Percentiles rank a stretch among this genome's conserved stretches.
phyloP scores from a whole-genome alignment of 192 early-diverging fungal genomes.

The Coemansia asiatica region DNA sequence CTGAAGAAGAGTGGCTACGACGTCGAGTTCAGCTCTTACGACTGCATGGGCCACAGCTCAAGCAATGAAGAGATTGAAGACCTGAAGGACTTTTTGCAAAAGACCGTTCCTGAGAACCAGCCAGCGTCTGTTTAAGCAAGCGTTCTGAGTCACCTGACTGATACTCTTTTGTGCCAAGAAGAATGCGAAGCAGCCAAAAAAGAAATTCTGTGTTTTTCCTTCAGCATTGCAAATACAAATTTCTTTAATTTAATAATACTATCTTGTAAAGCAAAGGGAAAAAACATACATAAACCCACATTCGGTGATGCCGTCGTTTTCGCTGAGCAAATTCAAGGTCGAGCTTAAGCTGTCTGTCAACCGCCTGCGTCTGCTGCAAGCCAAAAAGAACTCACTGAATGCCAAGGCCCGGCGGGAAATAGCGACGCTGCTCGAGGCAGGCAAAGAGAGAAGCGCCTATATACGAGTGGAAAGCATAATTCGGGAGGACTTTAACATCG shows the following conservation, averaged over 20 bases:
- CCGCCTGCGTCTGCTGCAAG: constrained; percentile 84
- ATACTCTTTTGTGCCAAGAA: background rate
- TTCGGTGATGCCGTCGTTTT: constrained; percentile 12
- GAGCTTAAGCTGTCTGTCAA: constrained; percentile 86
- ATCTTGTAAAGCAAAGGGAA: background rate
- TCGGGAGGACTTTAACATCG: constrained; percentile 88
- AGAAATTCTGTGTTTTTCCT: too few relatives aligned
- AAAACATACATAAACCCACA: background rate
- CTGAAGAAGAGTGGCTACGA: constrained; percentile 62
- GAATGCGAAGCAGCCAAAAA: too few relatives aligned
- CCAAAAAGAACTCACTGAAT: constrained; percentile 78
- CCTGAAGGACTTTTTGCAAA: constrained; percentile 64
- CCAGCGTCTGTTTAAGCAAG: background rate
- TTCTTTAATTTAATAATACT: too few relatives aligned
- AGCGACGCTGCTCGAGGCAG: constrained; percentile 71
- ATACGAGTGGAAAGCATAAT: constrained; percentile 92
- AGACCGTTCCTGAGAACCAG: constrained; percentile 49
- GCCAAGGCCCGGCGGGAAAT: constrained; percentile 80
- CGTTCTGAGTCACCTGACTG: background rate
- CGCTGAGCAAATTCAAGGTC: constrained; percentile 66
- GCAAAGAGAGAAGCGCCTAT: constrained; percentile 84
- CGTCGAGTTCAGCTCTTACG: constrained; percentile 77
- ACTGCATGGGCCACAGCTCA: constrained; percentile 76
- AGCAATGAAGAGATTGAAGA: constrained; percentile 69
- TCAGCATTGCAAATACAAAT: too few relatives aligned